Evolutionary conservation across 164 flowering plant species (phyloP).

Genomic region (Vitis labrusca): DNA sequence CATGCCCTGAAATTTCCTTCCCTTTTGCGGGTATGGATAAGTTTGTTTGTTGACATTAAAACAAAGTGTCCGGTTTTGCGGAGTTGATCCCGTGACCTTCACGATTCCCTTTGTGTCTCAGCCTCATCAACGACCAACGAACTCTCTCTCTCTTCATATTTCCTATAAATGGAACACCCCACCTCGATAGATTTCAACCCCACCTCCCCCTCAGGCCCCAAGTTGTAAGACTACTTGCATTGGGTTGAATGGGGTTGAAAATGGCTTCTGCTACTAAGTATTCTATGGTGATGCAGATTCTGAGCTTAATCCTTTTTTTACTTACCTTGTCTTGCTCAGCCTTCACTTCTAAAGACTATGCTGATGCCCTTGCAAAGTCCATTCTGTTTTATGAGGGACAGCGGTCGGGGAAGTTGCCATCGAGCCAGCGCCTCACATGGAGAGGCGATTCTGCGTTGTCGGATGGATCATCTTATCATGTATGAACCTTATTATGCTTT

Average conservation of each 20-base stretch:
- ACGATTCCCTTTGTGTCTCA: slow-evolving; percentile 7
- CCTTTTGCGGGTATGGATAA: slow-evolving; percentile 2
- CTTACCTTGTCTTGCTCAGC: slow-evolving; percentile 27
- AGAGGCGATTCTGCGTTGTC: slow-evolving; percentile 70
- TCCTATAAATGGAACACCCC: slow-evolving; percentile 26
- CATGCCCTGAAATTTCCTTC: background rate
- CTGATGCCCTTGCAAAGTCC: slow-evolving; percentile 71
- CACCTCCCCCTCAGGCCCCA: slow-evolving; percentile 1
- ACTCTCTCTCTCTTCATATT: slow-evolving; percentile 9
- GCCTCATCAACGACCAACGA: slow-evolving; percentile 35
- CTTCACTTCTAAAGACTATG: slow-evolving; percentile 46
- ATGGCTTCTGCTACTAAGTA: slow-evolving; percentile 18
- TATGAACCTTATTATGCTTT: slow-evolving; percentile 13
- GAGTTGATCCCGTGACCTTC: slow-evolving; percentile 57
- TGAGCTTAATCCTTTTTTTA: slow-evolving; percentile 17
- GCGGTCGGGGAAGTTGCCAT: slow-evolving; percentile 77
- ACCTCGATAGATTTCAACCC: background rate
- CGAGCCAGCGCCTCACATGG: slow-evolving; percentile 71
- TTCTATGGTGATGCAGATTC: slow-evolving; percentile 15
- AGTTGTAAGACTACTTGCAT: background rate
- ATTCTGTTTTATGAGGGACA: slow-evolving; percentile 91
- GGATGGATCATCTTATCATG: slow-evolving; percentile 74
- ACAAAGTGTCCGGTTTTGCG: slow-evolving; percentile 26
- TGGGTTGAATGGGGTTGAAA: background rate
- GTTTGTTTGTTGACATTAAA: slow-evolving; percentile 7